phyloP scores from a whole-genome alignment of 768 basidiomycete genomes.

The Brasilioporus rufonigricans region DNA sequence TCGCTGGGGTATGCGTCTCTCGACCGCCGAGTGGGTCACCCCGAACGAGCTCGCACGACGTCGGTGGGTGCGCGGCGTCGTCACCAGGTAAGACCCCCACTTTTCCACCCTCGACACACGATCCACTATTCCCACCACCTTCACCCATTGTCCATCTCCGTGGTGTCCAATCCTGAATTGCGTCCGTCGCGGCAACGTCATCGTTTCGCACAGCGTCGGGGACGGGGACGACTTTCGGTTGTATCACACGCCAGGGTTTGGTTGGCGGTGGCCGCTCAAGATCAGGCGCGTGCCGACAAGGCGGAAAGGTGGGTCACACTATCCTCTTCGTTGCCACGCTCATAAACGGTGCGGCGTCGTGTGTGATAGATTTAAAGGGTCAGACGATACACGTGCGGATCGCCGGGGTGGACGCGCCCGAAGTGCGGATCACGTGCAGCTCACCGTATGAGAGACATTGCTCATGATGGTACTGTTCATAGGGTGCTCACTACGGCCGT shows the following conservation, averaged over 20 bases:
- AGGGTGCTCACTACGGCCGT: conserved; percentile 85
- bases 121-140: neutral
- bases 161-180: too few species aligned
- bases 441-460: too few species aligned
- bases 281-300: conserved; percentile 60
- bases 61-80: conserved; percentile 75
- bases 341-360: neutral
- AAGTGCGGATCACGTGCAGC: conserved; percentile 44
- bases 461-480: neutral
- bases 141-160: neutral
- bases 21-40: conserved; percentile 68
- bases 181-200: too few species aligned
- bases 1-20: conserved; percentile 58
- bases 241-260: conserved; percentile 80
- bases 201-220: conserved; percentile 54
- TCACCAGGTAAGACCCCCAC: conserved; percentile 64
- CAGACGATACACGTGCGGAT: conserved; percentile 86
- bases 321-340: too few species aligned
- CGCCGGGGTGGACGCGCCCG: conserved; percentile 91
- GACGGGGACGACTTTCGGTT: conserved; percentile 85
- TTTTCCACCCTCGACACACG: neutral
- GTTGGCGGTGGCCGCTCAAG: conserved; percentile 73
- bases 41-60: conserved; percentile 54
- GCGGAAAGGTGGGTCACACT: conserved; percentile 50
- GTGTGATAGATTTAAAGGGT: conserved; percentile 64